These are phyloP conservation scores for Theobroma cacao DNA, from an alignment of 345 rosid species.

Conservation along the genomic window DNA sequence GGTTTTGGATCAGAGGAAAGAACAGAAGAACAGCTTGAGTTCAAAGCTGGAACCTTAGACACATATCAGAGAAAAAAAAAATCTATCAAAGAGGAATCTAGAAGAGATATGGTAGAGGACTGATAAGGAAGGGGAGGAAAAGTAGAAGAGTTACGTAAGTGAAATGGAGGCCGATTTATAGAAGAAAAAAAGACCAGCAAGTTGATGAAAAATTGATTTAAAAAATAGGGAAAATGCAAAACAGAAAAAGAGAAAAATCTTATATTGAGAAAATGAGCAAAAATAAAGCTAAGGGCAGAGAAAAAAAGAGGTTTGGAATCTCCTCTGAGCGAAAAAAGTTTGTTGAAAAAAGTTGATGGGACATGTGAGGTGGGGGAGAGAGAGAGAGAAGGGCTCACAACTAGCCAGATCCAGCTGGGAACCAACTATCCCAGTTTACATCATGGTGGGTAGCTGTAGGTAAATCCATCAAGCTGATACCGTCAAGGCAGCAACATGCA, in stretches of 20 bases:
- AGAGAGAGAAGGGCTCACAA: conserved; percentile 10
- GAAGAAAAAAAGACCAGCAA: conserved; percentile 20
- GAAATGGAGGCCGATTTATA: conserved; percentile 45
- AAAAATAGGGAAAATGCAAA: neutral
- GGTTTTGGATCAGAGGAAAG: neutral
- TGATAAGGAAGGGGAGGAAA: neutral
- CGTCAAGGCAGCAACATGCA: neutral
- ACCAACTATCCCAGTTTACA: conserved; percentile 28
- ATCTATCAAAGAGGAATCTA: neutral
- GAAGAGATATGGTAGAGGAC: conserved; percentile 11
- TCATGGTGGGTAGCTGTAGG: neutral
- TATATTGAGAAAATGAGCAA: neutral
- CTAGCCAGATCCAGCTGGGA: conserved; percentile 50
- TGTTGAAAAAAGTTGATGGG: conserved; percentile 34
- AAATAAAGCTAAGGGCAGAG: neutral
- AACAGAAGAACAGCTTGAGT: conserved; percentile 7
- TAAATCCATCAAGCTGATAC: neutral
- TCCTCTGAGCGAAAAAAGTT: conserved; percentile 6
- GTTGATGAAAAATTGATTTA: conserved; percentile 12
- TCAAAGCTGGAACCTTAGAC: neutral
- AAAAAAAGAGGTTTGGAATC: conserved; percentile 21
- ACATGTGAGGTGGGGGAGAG: conserved; percentile 41
- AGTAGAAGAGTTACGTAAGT: conserved; percentile 15
- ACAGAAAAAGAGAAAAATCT: neutral
- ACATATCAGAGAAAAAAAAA: neutral